Evolutionary conservation across 2,329 filamentous ascomycete genomes (phyloP).

Genomic region (Diaporthe destruens): DNA sequence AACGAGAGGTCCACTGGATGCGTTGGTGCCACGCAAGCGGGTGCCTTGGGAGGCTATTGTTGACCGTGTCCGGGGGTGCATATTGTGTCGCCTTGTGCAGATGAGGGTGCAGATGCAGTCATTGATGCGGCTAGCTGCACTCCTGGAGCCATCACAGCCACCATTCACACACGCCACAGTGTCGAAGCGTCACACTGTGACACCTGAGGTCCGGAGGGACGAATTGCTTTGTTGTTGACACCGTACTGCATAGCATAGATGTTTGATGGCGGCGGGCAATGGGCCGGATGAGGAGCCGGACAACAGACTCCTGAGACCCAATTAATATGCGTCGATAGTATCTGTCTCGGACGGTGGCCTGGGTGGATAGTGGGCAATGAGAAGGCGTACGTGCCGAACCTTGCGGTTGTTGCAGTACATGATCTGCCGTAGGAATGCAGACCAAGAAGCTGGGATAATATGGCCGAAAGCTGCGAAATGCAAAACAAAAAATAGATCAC

Average conservation of each 20-base stretch:
- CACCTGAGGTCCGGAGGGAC: slow-evolving; percentile 7
- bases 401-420: background rate
- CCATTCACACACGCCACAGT: slow-evolving; percentile 18
- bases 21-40: slow-evolving; percentile 1
- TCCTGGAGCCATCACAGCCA: slow-evolving; percentile 29
- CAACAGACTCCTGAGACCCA: slow-evolving; percentile 32
- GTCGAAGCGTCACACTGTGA: slow-evolving; percentile 25
- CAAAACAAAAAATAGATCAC: slow-evolving; percentile 30
- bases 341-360: slow-evolving; percentile 26
- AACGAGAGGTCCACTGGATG: background rate
- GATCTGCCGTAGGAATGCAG: slow-evolving; percentile 11
- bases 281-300: slow-evolving; percentile 24
- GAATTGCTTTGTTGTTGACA: slow-evolving; percentile 2
- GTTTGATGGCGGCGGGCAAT: slow-evolving; percentile 15
- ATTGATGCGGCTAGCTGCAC: slow-evolving; percentile 28
- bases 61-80: slow-evolving; percentile 15
- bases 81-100: slow-evolving; percentile 18
- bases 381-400: slow-evolving; percentile 22
- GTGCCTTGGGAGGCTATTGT: background rate
- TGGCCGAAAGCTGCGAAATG: slow-evolving; percentile 17
- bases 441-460: slow-evolving; percentile 27
- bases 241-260: slow-evolving; percentile 25
- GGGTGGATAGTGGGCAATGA: slow-evolving; percentile 16
- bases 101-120: slow-evolving; percentile 11
- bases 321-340: slow-evolving; percentile 25